These are phyloP conservation scores for Scheffersomyces coipomensis DNA, from an alignment of 805 yeast genomes.

Conservation along the genomic window DNA sequence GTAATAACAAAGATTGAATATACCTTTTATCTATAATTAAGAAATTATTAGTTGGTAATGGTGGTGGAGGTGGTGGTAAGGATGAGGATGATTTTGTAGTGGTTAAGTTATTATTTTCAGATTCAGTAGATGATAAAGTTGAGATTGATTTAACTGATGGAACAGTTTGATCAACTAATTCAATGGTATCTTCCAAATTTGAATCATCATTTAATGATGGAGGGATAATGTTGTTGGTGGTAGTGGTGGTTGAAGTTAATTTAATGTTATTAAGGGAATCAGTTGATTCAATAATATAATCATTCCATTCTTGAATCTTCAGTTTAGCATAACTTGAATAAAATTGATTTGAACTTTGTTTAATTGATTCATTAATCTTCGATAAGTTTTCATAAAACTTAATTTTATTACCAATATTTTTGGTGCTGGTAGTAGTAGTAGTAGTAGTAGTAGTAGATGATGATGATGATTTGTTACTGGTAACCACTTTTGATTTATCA, in stretches of 20 bases:
- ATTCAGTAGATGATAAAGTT: not conserved
- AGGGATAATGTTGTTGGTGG: not conserved
- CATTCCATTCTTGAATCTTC: constrained; percentile 12
- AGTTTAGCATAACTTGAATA: constrained; percentile 15
- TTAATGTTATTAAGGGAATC: not conserved
- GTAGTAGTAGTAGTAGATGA: not conserved
- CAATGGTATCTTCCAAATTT: constrained; percentile 6
- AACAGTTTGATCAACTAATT: not conserved
- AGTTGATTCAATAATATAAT: constrained; percentile 7
- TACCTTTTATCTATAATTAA: not conserved
- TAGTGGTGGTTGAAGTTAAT: not conserved
- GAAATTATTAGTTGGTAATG: not conserved
- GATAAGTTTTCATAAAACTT: constrained; percentile 23
- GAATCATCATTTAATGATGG: not conserved
- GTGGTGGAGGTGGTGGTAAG: not conserved
- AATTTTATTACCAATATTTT: constrained; percentile 9
- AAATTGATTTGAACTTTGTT: constrained; percentile 18
- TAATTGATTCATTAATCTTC: constrained; percentile 19
- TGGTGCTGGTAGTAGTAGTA: not conserved
- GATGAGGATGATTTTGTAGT: not conserved
- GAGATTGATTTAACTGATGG: not conserved
- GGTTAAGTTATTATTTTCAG: no score
- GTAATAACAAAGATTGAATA: not conserved
- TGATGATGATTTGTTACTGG: not conserved
- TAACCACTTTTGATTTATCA: not conserved